These are phyloP conservation scores for Pichia sp. DNA, from an alignment of 1,139 yeast genomes.

Conservation along the genomic window DNA sequence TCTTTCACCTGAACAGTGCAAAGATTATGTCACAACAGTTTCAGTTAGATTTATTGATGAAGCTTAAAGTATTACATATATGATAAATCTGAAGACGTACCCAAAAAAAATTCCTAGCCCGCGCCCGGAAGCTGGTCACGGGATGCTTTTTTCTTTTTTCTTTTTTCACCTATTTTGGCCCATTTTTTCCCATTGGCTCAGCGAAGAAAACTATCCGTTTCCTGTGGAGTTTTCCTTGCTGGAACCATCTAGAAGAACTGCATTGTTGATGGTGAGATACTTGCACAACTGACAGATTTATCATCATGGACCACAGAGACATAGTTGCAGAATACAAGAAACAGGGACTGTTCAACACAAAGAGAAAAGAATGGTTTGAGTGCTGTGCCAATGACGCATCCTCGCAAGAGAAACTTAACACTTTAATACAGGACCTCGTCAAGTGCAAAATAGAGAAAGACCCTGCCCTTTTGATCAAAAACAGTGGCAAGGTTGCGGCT, in stretches of 20 bases:
- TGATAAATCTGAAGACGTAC: background rate
- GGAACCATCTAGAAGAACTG: too few relatives aligned
- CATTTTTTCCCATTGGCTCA: background rate
- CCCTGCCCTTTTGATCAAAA: slow-evolving; percentile 43
- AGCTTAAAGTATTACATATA: too few relatives aligned
- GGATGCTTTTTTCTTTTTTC: background rate
- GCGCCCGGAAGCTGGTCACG: background rate
- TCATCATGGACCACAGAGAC: background rate
- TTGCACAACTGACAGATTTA: background rate
- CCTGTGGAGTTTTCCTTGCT: too few relatives aligned
- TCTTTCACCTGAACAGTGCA: too few relatives aligned
- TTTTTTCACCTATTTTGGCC: background rate
- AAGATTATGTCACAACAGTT: too few relatives aligned
- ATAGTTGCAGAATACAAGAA: slow-evolving; percentile 39
- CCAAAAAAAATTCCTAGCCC: background rate
- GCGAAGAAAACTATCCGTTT: background rate
- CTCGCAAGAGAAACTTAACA: slow-evolving; percentile 34
- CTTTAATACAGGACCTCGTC: slow-evolving; percentile 39
- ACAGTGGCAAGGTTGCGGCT: slow-evolving; percentile 48
- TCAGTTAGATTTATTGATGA: too few relatives aligned
- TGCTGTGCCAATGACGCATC: slow-evolving; percentile 30
- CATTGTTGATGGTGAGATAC: background rate
- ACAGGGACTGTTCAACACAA: slow-evolving; percentile 45
- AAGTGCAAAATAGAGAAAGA: slow-evolving; percentile 44
- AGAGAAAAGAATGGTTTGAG: slow-evolving; percentile 38